Evolutionary conservation across 1,284 basidiomycete genomes (phyloP).

Genomic region (Fomitopsis palustris): DNA sequence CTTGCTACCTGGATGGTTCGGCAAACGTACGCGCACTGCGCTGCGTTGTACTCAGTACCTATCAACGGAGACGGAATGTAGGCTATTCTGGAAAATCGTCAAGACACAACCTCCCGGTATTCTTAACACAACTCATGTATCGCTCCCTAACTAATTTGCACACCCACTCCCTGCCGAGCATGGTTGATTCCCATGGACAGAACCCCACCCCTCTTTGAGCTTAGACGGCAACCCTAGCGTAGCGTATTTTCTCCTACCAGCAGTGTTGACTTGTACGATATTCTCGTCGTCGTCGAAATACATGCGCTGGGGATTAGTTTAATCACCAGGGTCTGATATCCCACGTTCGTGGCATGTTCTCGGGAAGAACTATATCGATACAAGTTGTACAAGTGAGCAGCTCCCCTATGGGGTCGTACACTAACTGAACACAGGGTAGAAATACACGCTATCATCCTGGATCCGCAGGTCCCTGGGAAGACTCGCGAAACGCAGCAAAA

Average conservation of each 20-base stretch:
- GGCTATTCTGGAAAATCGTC: constrained; percentile 7
- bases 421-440: background rate
- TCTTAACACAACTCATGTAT: constrained; percentile 10
- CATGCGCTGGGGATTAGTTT: constrained; percentile 24
- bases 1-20: constrained; percentile 5
- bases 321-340: background rate
- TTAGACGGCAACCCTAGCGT: constrained; percentile 21
- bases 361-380: background rate
- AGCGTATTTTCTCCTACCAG: constrained; percentile 21
- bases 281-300: constrained; percentile 21
- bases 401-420: background rate
- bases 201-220: constrained; percentile 10
- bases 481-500: constrained; percentile 62
- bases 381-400: background rate
- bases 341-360: background rate
- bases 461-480: constrained; percentile 10
- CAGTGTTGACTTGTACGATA: constrained; percentile 24
- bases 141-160: constrained; percentile 17
- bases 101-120: background rate
- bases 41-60: constrained; percentile 8
- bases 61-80: constrained; percentile 7
- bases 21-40: constrained; percentile 7
- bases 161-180: constrained; percentile 12
- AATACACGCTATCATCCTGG: background rate
- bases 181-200: constrained; percentile 18